Conservation (phyloP, 495 filamentous ascomycete species). For the Penicillium cinerascens region DNA sequence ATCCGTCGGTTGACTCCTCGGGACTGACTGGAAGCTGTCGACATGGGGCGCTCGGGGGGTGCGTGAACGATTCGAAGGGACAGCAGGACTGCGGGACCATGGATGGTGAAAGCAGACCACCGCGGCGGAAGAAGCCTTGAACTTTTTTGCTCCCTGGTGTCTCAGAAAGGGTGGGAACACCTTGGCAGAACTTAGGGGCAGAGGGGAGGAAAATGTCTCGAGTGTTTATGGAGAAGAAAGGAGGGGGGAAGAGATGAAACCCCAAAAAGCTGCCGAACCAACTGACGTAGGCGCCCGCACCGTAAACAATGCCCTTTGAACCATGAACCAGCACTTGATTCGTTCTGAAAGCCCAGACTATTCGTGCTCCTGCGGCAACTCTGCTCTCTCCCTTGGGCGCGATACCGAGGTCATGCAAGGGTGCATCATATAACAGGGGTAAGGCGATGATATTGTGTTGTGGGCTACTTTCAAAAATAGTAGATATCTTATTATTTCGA, state of each 20-base stretch:
- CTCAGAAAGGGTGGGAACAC: neutral
- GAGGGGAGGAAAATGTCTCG: slow-evolving; percentile 1
- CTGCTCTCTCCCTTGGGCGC: neutral
- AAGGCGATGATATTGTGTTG: too few relatives aligned
- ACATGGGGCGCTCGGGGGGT: slow-evolving; percentile 39
- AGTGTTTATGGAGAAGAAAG: slow-evolving; percentile 16
- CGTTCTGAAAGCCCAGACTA: neutral
- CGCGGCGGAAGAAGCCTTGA: slow-evolving; percentile 7
- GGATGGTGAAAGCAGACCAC: slow-evolving; percentile 27
- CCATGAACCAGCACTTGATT: neutral
- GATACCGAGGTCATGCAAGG: neutral
- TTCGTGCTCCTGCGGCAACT: neutral
- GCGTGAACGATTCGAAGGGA: slow-evolving; percentile 20
- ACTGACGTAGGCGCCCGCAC: slow-evolving; percentile 26
- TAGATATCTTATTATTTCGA: too few relatives aligned
- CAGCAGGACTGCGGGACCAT: slow-evolving; percentile 39
- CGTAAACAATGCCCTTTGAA: slow-evolving; percentile 10
- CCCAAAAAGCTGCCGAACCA: slow-evolving; percentile 15
- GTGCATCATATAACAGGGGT: too few relatives aligned
- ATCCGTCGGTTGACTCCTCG: slow-evolving; percentile 53
- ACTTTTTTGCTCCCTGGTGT: neutral
- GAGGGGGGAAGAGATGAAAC: slow-evolving; percentile 22
- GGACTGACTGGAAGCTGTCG: slow-evolving; percentile 52
- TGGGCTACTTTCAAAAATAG: too few relatives aligned
- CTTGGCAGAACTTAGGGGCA: slow-evolving; percentile 9